phyloP scores from a whole-genome alignment of 768 basidiomycete species.

The Gymnopilus dilepis region DNA sequence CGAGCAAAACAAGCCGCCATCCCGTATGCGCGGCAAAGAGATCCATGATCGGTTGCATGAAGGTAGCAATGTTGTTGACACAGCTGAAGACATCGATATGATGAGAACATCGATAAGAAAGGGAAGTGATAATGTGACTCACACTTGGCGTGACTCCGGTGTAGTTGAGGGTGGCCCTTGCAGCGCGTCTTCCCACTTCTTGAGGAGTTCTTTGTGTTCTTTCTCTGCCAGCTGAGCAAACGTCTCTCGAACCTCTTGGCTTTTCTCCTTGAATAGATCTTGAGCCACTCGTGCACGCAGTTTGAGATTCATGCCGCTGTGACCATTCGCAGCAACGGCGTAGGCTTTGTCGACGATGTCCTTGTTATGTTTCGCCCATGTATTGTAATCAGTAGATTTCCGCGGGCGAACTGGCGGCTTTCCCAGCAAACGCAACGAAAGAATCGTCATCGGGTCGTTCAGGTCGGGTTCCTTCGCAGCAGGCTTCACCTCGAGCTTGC shows the following conservation, averaged over 20 bases:
- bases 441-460: not conserved
- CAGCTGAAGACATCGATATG: not conserved
- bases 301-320: not conserved
- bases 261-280: not conserved
- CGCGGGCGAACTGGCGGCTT: not conserved
- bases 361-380: not conserved
- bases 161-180: not conserved
- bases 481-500: not conserved
- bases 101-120: too few relatives aligned
- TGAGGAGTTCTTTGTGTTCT: not conserved
- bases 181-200: not conserved
- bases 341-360: not conserved
- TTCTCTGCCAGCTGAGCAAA: not conserved
- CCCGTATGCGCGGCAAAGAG: conserved; percentile 1
- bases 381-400: not conserved
- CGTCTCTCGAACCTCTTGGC: not conserved
- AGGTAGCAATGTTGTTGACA: not conserved
- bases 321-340: not conserved
- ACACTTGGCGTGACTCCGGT: not conserved
- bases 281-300: not conserved
- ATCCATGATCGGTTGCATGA: not conserved
- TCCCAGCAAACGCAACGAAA: not conserved
- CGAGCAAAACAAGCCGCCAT: not conserved
- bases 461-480: not conserved
- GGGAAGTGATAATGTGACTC: too few relatives aligned